Evolutionary conservation across 768 basidiomycete genomes (phyloP), one percentile per base, ranked within the genome.

Genomic region (Clathrus columnatus): DNA sequence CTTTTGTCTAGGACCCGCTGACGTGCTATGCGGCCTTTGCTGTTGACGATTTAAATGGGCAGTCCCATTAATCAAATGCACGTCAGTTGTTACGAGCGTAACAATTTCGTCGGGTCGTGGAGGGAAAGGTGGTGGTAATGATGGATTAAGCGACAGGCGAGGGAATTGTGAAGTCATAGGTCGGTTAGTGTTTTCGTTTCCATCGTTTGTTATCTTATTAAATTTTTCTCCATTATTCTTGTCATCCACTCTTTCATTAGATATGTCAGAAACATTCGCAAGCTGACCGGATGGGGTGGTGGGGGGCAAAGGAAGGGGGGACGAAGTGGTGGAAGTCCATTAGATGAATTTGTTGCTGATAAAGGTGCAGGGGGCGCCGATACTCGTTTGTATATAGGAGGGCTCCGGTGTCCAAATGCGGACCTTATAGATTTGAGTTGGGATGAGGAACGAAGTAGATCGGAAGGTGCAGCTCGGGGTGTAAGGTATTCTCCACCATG

Each of bases 271-370:
- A 5, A 17, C 26, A 8, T 5, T 60, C n/a, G 61, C 64, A 36
- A 36, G n/a, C n/a, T 11, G 10, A 36, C 65, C 61, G 30, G 60
- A 63, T 3, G 86, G 87, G 83, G 82, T 14, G 87, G 86, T 16
- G 83, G 78, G 5, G 85, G 84, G 48, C 76, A 76, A 24, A 77
- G 83, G 0, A 88, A 86, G 4, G 83, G 79, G 27, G 87, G 87
- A 14, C 84, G 81, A 26, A 81, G 84, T 17, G 87, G 87, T 2
- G 87, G 81, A 2, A 79, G 85, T 57, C 50, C 29, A 62, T 48
- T 61, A 45, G 61, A 56, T 60, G 49, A 11, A n/a, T 8, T 36
- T 47, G 48, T 21, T 49, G 54, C 4, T 61, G 20, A 64, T 62
- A 6, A 61, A 54, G 32, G 63, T 62, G 57, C 65, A 66, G 29